Conservation (phyloP, 306 rosid genomes). For the Vachellia collinsii region DNA sequence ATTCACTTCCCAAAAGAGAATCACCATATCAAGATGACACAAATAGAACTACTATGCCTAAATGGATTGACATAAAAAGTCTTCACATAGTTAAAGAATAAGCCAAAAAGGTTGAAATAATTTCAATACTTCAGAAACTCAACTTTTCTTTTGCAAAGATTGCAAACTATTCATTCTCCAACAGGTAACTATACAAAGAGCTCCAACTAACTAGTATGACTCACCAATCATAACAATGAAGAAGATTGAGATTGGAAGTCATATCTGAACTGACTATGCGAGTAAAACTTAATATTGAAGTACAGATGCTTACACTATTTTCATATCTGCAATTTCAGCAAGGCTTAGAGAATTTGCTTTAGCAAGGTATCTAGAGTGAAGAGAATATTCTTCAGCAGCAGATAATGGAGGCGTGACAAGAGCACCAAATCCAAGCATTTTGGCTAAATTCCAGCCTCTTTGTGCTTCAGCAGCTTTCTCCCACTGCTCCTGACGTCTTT, state of each 20-base stretch:
- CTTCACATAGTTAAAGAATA: constrained; percentile 10
- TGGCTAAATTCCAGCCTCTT: constrained; percentile 79
- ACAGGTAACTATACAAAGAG: constrained; percentile 22
- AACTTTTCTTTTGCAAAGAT: constrained; percentile 28
- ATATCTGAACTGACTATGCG: constrained; percentile 16
- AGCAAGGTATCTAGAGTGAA: constrained; percentile 95
- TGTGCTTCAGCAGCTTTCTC: constrained; percentile 94
- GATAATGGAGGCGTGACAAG: constrained; percentile 84
- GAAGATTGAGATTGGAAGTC: neutral
- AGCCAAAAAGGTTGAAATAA: constrained; percentile 27
- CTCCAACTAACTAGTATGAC: constrained; percentile 20
- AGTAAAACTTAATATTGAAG: constrained; percentile 25
- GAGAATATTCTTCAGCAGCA: constrained; percentile 91
- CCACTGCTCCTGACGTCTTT: constrained; percentile 96
- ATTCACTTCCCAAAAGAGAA: constrained; percentile 24
- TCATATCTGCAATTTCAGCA: constrained; percentile 97
- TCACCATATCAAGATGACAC: neutral
- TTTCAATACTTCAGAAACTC: constrained; percentile 16
- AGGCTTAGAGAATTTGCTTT: constrained; percentile 92
- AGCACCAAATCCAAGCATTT: constrained; percentile 87
- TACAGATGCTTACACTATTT: constrained; percentile 72
- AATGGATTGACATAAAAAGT: neutral
- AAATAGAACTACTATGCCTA: neutral
- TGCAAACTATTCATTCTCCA: constrained; percentile 17
- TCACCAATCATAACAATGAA: constrained; percentile 29